These are phyloP conservation scores for Neospermospora avenae DNA, from an alignment of 2,329 filamentous ascomycete genomes.

Conservation along the genomic window DNA sequence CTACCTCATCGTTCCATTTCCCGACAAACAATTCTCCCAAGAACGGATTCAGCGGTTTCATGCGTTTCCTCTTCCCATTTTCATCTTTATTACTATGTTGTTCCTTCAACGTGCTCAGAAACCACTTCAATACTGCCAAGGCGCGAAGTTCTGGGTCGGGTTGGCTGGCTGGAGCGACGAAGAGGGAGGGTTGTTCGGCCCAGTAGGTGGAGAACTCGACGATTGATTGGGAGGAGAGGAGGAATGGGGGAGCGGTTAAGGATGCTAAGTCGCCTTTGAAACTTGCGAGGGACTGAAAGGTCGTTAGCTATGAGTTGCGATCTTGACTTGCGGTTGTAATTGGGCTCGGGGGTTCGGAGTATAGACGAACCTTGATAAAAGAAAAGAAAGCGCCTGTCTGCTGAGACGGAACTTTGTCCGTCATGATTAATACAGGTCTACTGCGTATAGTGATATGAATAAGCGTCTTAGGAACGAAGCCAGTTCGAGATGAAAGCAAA, in stretches of 20 bases:
- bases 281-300: constrained; percentile 64
- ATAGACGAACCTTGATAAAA: constrained; percentile 31
- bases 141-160: constrained; percentile 76
- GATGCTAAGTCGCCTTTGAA: constrained; percentile 81
- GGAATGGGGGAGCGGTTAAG: constrained; percentile 79
- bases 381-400: constrained; percentile 33
- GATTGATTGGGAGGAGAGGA: constrained; percentile 73
- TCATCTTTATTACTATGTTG: constrained; percentile 59
- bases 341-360: not conserved
- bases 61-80: constrained; percentile 80
- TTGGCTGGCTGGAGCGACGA: constrained; percentile 79
- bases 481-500: not conserved
- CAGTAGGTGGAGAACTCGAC: constrained; percentile 81
- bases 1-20: constrained; percentile 68
- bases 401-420: constrained; percentile 24
- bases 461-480: not conserved
- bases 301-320: not conserved
- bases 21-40: constrained; percentile 91
- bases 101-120: constrained; percentile 87
- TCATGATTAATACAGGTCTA: constrained; percentile 8
- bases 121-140: constrained; percentile 91
- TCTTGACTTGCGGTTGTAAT: not conserved
- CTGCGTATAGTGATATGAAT: not conserved
- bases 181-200: constrained; percentile 72
- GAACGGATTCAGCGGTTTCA: constrained; percentile 96